Conservation (phyloP, 257 asterid genomes). For the Handroanthus guayacan region DNA sequence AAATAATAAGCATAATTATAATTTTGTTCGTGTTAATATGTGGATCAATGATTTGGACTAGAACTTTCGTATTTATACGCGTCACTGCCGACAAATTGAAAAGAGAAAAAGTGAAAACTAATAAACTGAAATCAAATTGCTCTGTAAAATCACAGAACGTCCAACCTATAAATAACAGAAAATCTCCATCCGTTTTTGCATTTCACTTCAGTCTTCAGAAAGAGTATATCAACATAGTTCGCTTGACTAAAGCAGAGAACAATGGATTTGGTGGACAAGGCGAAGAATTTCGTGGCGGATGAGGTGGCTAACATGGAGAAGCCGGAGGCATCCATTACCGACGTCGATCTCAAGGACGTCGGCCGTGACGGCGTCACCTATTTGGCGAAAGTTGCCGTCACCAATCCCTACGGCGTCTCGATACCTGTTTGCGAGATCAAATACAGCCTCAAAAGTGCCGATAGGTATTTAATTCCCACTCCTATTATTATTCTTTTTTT, state of each 20-base stretch:
- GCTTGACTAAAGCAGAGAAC: not conserved
- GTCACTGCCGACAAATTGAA: not conserved
- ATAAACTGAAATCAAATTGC: not conserved
- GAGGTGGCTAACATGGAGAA: slow-evolving; percentile 54
- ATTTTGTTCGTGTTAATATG: too few relatives aligned
- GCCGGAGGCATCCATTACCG: slow-evolving; percentile 76
- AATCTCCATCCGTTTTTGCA: not conserved
- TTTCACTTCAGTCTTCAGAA: not conserved
- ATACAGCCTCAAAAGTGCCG: slow-evolving; percentile 61
- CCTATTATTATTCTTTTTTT: not conserved
- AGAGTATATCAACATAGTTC: not conserved
- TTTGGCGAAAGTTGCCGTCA: slow-evolving; percentile 58
- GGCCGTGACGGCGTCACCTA: slow-evolving; percentile 61
- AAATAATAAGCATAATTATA: too few relatives aligned
- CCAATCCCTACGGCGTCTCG: slow-evolving; percentile 63
- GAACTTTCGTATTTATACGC: not conserved
- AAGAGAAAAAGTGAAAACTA: not conserved
- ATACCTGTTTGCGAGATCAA: slow-evolving; percentile 73
- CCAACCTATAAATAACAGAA: not conserved
- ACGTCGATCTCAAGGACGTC: slow-evolving; percentile 71
- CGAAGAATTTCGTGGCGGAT: slow-evolving; percentile 60
- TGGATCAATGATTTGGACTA: too few relatives aligned
- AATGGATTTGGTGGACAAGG: slow-evolving; percentile 67
- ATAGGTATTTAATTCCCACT: slow-evolving; percentile 48
- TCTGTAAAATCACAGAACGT: not conserved